Evolutionary conservation across 495 filamentous ascomycete species (phyloP), one percentile per base, ranked within the genome.

Genomic region (Rhypophila decipiens): DNA sequence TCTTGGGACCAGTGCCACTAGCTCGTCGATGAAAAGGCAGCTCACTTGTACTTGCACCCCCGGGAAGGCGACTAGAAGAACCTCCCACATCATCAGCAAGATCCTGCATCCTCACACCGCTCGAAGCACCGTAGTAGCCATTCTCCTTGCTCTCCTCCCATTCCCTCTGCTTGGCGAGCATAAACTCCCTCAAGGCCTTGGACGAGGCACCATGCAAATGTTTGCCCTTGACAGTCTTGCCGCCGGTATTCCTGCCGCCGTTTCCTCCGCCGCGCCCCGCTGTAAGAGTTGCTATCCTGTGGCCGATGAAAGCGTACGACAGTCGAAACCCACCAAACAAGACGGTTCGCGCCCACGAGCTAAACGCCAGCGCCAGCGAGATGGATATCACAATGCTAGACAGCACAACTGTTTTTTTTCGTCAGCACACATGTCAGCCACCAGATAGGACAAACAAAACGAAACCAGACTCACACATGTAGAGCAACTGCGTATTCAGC

Each of bases 391-490:
- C 47, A 8, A 46, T 23, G 41, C 49, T 52, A 3, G 55, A 58
- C 2, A 58, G 46, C 7, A 46, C 37, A 23, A 61, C 58, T 61
- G 42, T 19, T 1, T n/a, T n/a, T n/a, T n/a, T n/a, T n/a, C n/a
- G n/a, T n/a, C n/a, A n/a, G n/a, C n/a, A n/a, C n/a, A n/a, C n/a
- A n/a, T n/a, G n/a, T n/a, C 3, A 29, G 23, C 8, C 20, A 13
- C 2, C n/a, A 3, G 21, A 18, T n/a, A 13, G 17, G 15, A 12
- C 1, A 18, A 4, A 18, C 1, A 5, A 11, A 21, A 15, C 17
- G 5, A 20, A 22, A 4, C 24, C n/a, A 22, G 3, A 41, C 57
- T 48, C 45, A 60, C 57, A 67, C 60, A 71, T 71, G 10, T 59
- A 65, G 11, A 59, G 21, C n/a, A 71, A 45, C 27, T 71, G 59